Evolutionary conservation across 768 basidiomycete genomes (phyloP).

Genomic region (Phanerochaete carnosa): DNA sequence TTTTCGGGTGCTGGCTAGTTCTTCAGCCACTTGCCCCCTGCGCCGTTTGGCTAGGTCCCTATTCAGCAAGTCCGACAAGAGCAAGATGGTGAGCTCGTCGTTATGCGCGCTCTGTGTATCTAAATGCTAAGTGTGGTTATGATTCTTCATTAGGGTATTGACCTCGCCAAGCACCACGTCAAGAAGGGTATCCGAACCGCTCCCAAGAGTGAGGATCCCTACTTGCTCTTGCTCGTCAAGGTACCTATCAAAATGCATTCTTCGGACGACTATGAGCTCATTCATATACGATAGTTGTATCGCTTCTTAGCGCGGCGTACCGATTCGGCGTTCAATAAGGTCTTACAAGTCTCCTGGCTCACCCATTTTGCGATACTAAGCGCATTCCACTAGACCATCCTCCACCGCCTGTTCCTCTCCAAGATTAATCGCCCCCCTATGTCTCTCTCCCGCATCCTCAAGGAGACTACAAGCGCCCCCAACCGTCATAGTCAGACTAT

Average conservation of each 20-base stretch:
- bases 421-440: conserved; percentile 97
- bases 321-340: conserved; percentile 95
- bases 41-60: conserved; percentile 35
- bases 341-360: conserved; percentile 24
- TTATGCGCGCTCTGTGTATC: conserved; percentile 20
- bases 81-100: conserved; percentile 78
- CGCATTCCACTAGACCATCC: conserved; percentile 62
- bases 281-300: conserved; percentile 66
- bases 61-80: conserved; percentile 43
- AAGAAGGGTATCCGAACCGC: conserved; percentile 94
- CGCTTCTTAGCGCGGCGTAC: conserved; percentile 98
- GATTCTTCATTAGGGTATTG: conserved; percentile 71
- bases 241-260: conserved; percentile 39
- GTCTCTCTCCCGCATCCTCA: conserved; percentile 89
- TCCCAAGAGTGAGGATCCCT: conserved; percentile 99
- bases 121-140: conserved; percentile 4
- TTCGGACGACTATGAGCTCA: conserved; percentile 13
- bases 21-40: conserved; percentile 46
- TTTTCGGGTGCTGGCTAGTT: conserved; percentile 56
- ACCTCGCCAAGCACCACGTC: conserved; percentile 95
- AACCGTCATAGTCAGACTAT: conserved; percentile 80
- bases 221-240: conserved; percentile 97
- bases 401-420: conserved; percentile 95
- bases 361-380: conserved; percentile 19
- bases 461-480: conserved; percentile 66